Evolutionary conservation across 2,329 filamentous ascomycete genomes (phyloP).

Genomic region (Ploettnerulaceae sp.): DNA sequence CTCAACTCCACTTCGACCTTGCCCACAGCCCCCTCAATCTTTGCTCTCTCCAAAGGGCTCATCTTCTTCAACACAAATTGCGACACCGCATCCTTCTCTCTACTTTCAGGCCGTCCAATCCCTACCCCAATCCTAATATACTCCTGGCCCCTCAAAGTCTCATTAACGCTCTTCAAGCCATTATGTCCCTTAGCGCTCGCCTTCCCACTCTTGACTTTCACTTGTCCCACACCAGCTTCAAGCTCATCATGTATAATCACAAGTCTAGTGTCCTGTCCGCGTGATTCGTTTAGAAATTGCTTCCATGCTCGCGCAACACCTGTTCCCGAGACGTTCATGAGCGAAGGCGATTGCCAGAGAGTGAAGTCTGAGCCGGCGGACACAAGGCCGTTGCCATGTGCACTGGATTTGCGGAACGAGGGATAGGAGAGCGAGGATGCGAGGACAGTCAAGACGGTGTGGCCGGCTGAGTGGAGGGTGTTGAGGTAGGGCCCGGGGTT

Average conservation of each 20-base stretch:
- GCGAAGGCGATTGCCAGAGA: slow-evolving; percentile 66
- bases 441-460: slow-evolving; percentile 65
- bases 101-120: slow-evolving; percentile 73
- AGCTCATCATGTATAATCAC: slow-evolving; percentile 88
- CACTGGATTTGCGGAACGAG: slow-evolving; percentile 43
- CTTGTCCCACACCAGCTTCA: slow-evolving; percentile 63
- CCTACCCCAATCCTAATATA: slow-evolving; percentile 69
- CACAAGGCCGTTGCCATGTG: slow-evolving; percentile 46
- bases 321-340: slow-evolving; percentile 82
- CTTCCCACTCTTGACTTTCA: slow-evolving; percentile 59
- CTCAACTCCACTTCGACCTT: slow-evolving; percentile 24
- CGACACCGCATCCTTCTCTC: slow-evolving; percentile 63
- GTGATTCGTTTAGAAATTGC: slow-evolving; percentile 43
- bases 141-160: slow-evolving; percentile 41
- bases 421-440: slow-evolving; percentile 35
- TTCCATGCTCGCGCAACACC: slow-evolving; percentile 64
- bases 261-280: slow-evolving; percentile 44
- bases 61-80: slow-evolving; percentile 64
- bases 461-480: slow-evolving; percentile 84
- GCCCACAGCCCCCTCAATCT: slow-evolving; percentile 27
- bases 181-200: slow-evolving; percentile 68
- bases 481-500: slow-evolving; percentile 72
- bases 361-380: slow-evolving; percentile 50
- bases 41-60: slow-evolving; percentile 25
- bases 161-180: slow-evolving; percentile 63